Conservation (phyloP, 2,329 filamentous ascomycete species). For the Dactylellina parvicollis region DNA sequence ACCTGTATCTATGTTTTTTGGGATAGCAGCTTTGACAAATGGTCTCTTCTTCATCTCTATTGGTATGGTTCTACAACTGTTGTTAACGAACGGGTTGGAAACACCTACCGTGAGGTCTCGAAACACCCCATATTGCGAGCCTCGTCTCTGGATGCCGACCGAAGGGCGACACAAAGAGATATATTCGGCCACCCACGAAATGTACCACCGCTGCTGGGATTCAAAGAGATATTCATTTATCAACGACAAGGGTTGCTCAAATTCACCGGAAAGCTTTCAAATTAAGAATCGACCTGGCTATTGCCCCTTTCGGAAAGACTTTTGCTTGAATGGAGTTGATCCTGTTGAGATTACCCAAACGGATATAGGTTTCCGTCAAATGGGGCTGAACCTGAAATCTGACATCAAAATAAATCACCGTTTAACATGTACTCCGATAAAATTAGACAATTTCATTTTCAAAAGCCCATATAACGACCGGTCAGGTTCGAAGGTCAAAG, state of each 20-base stretch:
- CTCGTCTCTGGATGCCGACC: not conserved
- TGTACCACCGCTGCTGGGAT: conserved; percentile 12
- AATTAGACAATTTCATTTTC: not conserved
- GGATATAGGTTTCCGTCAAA: not conserved
- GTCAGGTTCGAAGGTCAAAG: no score
- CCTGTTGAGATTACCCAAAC: not conserved
- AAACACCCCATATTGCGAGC: not conserved
- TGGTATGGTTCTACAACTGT: not conserved
- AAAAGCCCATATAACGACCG: not conserved
- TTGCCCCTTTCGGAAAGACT: not conserved
- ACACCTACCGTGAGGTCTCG: not conserved
- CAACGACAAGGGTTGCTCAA: not conserved
- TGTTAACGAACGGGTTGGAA: not conserved
- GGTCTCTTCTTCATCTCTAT: not conserved
- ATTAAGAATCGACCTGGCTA: not conserved
- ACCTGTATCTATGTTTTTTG: not conserved
- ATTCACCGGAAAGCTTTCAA: not conserved
- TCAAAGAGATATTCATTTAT: not conserved
- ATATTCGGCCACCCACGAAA: not conserved
- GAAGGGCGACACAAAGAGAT: not conserved
- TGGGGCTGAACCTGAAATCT: conserved; percentile 2
- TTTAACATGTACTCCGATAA: not conserved
- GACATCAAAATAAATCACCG: not conserved
- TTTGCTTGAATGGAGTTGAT: not conserved
- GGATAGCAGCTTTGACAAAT: not conserved